A percentile compares a stretch with the other conserved stretches of the same genome.
Conservation (phyloP, 2,329 filamentous ascomycete genomes). For the Penicillium glabrum region DNA sequence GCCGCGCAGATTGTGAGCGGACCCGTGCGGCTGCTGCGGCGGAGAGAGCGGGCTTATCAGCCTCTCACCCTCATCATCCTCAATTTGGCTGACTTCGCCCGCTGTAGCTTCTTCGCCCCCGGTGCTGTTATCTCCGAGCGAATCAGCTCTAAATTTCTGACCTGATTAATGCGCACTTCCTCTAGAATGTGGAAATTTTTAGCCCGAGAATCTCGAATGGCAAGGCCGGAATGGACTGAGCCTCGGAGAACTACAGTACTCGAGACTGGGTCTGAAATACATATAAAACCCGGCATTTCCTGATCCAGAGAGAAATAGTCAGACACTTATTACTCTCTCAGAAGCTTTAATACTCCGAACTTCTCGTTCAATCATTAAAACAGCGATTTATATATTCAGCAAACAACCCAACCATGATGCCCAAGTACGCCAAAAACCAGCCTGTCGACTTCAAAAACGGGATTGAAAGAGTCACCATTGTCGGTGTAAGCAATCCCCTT, state of each 20-base stretch:
- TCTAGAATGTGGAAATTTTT: neutral
- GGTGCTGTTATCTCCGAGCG: too few relatives aligned
- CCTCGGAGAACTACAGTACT: neutral
- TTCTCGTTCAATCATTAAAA: neutral
- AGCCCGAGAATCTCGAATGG: neutral
- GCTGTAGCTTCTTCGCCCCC: too few relatives aligned
- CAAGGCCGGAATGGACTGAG: neutral
- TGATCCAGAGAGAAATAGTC: neutral
- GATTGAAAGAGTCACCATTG: conserved; percentile 40
- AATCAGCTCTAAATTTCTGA: too few relatives aligned
- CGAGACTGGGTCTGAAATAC: neutral
- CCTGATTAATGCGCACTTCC: too few relatives aligned
- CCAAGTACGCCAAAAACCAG: conserved; percentile 26
- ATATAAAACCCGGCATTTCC: neutral
- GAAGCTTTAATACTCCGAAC: neutral
- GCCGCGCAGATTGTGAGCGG: neutral
- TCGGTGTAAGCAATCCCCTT: conserved; percentile 32
- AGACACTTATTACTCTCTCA: neutral
- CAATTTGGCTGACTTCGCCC: neutral
- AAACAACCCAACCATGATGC: conserved; percentile 12
- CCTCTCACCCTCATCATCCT: neutral
- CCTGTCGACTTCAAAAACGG: conserved; percentile 28
- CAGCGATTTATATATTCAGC: too few relatives aligned
- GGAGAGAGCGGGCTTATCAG: neutral
- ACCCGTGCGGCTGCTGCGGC: neutral